Conservation (phyloP, 371 early-diverging fungal genomes). For the Lichtheimia ramosa region DNA sequence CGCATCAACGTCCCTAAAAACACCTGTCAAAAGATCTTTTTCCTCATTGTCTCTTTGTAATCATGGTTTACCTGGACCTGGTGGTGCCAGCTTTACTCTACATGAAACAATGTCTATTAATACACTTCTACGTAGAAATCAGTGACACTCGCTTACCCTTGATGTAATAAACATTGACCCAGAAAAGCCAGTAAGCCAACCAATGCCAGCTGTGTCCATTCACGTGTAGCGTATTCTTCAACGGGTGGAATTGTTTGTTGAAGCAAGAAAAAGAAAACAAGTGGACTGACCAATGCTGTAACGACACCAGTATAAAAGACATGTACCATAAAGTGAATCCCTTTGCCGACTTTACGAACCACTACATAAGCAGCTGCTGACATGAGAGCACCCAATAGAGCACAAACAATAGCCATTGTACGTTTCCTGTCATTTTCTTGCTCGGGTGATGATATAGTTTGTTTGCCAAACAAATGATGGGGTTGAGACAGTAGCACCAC, state of each 20-base stretch:
- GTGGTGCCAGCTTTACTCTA: constrained; percentile 70
- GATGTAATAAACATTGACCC: constrained; percentile 77
- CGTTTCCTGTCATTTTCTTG: constrained; percentile 21
- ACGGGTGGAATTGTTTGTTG: constrained; percentile 16
- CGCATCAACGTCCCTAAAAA: constrained; percentile 67
- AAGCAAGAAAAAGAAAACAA: constrained; percentile 34
- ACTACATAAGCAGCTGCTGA: constrained; percentile 69
- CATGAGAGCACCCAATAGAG: constrained; percentile 63
- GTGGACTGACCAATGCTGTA: constrained; percentile 42
- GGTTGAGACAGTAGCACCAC: constrained; percentile 72
- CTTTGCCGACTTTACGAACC: constrained; percentile 70
- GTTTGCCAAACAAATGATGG: constrained; percentile 51
- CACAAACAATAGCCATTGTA: constrained; percentile 45
- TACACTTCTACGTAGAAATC: background rate
- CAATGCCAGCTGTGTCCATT: constrained; percentile 26
- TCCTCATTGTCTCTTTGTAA: no score
- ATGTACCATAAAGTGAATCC: constrained; percentile 71
- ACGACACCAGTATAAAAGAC: constrained; percentile 74
- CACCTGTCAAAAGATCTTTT: background rate
- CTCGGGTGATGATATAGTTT: background rate
- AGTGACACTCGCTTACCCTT: constrained; percentile 39
- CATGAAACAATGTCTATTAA: background rate
- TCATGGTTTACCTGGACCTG: constrained; percentile 58
- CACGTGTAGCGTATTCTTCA: constrained; percentile 1
- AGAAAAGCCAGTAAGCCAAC: constrained; percentile 68